Conservation (phyloP, 2,329 filamentous ascomycete species). For the Knufia fluminis region DNA sequence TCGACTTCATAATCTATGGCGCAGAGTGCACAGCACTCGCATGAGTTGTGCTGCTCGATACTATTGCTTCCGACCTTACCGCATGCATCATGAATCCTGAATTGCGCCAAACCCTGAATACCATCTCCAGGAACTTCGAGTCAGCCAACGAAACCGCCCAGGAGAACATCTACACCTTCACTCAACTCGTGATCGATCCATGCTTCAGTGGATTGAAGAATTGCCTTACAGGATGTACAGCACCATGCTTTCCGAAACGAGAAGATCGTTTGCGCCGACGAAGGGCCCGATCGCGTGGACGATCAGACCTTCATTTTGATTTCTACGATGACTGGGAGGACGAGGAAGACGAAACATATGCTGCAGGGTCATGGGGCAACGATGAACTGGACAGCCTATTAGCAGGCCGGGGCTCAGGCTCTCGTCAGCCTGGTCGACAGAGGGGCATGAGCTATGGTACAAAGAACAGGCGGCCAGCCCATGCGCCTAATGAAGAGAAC, state of each 20-base stretch:
- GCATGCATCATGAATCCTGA: slow-evolving; percentile 22
- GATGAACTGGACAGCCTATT: slow-evolving; percentile 81
- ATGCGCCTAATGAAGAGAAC: slow-evolving; percentile 41
- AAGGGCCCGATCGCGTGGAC: slow-evolving; percentile 47
- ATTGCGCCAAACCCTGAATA: slow-evolving; percentile 86
- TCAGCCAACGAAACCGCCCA: slow-evolving; percentile 86
- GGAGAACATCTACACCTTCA: slow-evolving; percentile 79
- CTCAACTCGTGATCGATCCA: slow-evolving; percentile 74
- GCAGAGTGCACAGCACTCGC: background rate
- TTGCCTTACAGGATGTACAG: slow-evolving; percentile 61
- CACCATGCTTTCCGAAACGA: slow-evolving; percentile 55
- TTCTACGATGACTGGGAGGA: slow-evolving; percentile 97
- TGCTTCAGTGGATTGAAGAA: slow-evolving; percentile 61
- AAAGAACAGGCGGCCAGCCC: slow-evolving; percentile 40
- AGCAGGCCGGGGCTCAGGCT: slow-evolving; percentile 48
- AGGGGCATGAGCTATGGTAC: slow-evolving; percentile 86
- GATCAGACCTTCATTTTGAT: slow-evolving; percentile 81
- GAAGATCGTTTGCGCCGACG: slow-evolving; percentile 66
- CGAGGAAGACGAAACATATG: slow-evolving; percentile 48
- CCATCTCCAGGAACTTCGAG: slow-evolving; percentile 83
- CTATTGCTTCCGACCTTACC: background rate
- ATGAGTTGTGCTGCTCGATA: background rate
- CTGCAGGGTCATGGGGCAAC: slow-evolving; percentile 61
- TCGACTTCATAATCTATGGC: background rate
- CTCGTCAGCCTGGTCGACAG: slow-evolving; percentile 58